A percentile compares a stretch with the other conserved stretches of the same genome.
These are phyloP conservation scores for Echites panduratus DNA, from an alignment of 257 asterid genomes.

Conservation along the genomic window DNA sequence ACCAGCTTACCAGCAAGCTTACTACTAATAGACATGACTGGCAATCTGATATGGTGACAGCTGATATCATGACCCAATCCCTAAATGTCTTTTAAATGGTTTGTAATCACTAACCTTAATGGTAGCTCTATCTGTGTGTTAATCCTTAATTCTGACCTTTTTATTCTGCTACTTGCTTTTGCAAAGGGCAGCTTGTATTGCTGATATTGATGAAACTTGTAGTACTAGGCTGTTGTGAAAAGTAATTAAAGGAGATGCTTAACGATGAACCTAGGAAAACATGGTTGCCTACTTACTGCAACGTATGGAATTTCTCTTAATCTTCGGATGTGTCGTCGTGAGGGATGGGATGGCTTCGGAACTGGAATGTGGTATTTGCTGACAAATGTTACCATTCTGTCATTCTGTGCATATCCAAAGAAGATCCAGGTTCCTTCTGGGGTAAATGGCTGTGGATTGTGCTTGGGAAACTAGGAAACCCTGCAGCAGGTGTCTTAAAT, in stretches of 20 bases:
- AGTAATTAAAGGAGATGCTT: constrained; percentile 35
- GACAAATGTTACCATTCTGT: no score
- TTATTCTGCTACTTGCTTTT: constrained; percentile 20
- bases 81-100: constrained; percentile 57
- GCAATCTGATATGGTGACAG: constrained; percentile 49
- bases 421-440: background rate
- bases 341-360: background rate
- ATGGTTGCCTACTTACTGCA: background rate
- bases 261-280: background rate
- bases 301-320: background rate
- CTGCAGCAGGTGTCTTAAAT: background rate
- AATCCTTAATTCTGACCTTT: constrained; percentile 74
- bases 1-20: constrained; percentile 89
- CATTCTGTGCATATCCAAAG: background rate
- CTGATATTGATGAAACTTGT: constrained; percentile 67
- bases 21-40: constrained; percentile 77
- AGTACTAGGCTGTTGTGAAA: constrained; percentile 79
- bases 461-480: background rate
- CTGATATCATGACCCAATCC: constrained; percentile 74
- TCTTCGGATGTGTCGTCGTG: background rate
- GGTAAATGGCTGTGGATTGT: background rate
- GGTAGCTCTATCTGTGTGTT: constrained; percentile 87
- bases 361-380: background rate
- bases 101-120: constrained; percentile 95
- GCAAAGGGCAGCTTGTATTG: constrained; percentile 70